phyloP scores from a whole-genome alignment of 108 stramenopile species.

The Craspedostauros australis region DNA sequence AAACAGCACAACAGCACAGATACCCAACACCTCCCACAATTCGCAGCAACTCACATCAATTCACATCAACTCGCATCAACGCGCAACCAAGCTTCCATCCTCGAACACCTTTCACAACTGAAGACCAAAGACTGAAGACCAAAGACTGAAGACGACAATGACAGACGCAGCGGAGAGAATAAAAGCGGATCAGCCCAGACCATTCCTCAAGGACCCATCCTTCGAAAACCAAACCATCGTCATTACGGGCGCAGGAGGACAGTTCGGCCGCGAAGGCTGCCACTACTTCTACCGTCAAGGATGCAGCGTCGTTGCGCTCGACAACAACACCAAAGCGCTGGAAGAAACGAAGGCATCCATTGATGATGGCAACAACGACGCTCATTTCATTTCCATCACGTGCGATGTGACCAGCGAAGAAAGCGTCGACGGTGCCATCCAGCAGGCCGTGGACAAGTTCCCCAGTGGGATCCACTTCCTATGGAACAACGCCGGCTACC shows the following conservation, averaged over 20 bases:
- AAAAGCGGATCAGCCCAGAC: no score
- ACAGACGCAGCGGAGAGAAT: no score
- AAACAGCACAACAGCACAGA: no score
- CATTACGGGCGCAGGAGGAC: constrained; percentile 87
- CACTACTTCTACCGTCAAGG: constrained; percentile 72
- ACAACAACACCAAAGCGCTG: constrained; percentile 47
- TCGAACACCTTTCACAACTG: no score
- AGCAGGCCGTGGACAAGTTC: constrained; percentile 24
- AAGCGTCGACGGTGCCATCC: constrained; percentile 43
- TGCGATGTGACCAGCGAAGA: constrained; percentile 70
- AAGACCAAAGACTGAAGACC: no score
- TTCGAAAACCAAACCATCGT: constrained; percentile 57
- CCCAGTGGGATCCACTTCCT: constrained; percentile 64
- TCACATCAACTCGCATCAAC: no score
- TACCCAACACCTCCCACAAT: no score
- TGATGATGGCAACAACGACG: constrained; percentile 1
- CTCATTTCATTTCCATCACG: constrained; percentile 15
- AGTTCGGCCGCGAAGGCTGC: constrained; percentile 80
- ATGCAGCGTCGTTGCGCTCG: constrained; percentile 73
- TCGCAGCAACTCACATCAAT: no score
- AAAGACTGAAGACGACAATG: no score
- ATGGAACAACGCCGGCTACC: constrained; percentile 96
- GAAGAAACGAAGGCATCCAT: constrained; percentile 39
- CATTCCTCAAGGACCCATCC: constrained; percentile 28
- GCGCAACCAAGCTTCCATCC: no score